Conservation (phyloP, 148 eudicot species). For the Pouteria glomerata region DNA sequence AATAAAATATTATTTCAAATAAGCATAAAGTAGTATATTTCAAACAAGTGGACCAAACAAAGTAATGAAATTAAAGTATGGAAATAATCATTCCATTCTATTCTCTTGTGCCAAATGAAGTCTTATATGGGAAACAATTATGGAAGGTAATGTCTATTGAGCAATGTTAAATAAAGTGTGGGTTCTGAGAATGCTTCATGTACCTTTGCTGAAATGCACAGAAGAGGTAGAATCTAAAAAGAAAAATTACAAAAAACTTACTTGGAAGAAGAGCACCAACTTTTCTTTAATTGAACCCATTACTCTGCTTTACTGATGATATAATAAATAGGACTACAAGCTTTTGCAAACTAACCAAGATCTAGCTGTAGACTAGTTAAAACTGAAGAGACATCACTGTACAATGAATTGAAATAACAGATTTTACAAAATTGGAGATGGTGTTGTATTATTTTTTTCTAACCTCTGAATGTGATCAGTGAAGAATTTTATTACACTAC, state of each 20-base stretch:
- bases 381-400: conserved; percentile 29
- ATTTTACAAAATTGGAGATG: conserved; percentile 49
- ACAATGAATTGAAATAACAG: conserved; percentile 29
- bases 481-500: conserved; percentile 65
- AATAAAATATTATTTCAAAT: too few relatives aligned
- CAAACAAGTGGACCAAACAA: too few relatives aligned
- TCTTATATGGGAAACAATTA: too few relatives aligned
- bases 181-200: background rate
- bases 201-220: too few relatives aligned
- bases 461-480: conserved; percentile 49
- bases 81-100: too few relatives aligned
- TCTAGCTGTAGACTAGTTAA: background rate
- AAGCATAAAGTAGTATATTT: too few relatives aligned
- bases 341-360: background rate
- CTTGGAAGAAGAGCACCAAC: background rate
- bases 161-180: too few relatives aligned
- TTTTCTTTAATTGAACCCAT: background rate
- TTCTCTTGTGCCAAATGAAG: too few relatives aligned
- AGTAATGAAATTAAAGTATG: too few relatives aligned
- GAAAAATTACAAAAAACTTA: background rate
- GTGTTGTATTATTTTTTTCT: conserved; percentile 29
- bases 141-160: too few relatives aligned
- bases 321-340: conserved; percentile 3
- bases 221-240: background rate
- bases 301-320: conserved; percentile 2